Evolutionary conservation across 345 rosid species (phyloP).

Genomic region (Salix brachista): DNA sequence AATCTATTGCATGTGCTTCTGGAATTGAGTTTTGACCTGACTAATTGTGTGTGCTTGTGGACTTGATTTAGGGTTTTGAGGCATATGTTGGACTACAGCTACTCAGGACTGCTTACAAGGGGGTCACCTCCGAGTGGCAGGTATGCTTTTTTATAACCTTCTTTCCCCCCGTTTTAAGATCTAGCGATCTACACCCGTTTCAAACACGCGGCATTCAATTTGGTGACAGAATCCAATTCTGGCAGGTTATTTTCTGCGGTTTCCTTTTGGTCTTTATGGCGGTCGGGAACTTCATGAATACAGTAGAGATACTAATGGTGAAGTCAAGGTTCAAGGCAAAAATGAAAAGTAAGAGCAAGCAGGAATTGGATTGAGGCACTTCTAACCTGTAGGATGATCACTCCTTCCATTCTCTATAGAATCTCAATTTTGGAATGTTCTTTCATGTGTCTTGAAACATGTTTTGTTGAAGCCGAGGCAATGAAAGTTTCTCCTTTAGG

Average conservation of each 20-base stretch:
- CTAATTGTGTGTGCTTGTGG: slow-evolving; percentile 8
- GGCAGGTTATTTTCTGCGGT: slow-evolving; percentile 83
- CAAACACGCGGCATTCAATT: not conserved
- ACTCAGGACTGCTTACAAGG: slow-evolving; percentile 69
- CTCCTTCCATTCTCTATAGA: slow-evolving; percentile 15
- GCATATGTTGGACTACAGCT: slow-evolving; percentile 83
- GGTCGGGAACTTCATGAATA: slow-evolving; percentile 79
- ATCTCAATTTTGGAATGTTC: slow-evolving; percentile 22
- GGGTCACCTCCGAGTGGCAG: slow-evolving; percentile 92
- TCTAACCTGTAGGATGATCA: slow-evolving; percentile 2
- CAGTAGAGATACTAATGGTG: slow-evolving; percentile 68
- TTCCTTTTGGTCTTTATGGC: slow-evolving; percentile 87
- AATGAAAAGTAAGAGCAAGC: slow-evolving; percentile 90
- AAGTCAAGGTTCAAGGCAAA: slow-evolving; percentile 95
- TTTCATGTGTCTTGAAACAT: slow-evolving; percentile 1
- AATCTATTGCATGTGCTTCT: not conserved
- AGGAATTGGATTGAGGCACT: slow-evolving; percentile 46
- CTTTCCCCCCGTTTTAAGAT: not conserved
- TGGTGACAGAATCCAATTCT: slow-evolving; percentile 12
- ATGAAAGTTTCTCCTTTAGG: not conserved
- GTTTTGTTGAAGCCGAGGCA: slow-evolving; percentile 21
- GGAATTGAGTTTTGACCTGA: not conserved
- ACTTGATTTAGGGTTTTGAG: slow-evolving; percentile 69
- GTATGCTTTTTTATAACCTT: slow-evolving; percentile 21
- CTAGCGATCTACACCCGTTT: not conserved